Conservation (phyloP, 208 protist genomes). For the Tetramitus jugosus region DNA sequence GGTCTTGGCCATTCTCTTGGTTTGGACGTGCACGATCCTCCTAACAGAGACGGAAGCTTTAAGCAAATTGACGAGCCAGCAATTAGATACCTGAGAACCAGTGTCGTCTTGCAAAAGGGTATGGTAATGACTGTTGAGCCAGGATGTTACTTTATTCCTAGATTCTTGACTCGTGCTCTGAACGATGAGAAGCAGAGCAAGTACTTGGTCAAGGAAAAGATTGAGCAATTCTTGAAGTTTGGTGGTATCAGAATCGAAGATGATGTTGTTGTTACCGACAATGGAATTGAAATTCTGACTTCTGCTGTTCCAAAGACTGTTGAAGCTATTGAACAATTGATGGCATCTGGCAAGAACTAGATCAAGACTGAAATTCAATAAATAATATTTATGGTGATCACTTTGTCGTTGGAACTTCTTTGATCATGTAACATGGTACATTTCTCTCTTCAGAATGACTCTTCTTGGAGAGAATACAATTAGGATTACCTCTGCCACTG, state of each 20-base stretch:
- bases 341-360: too few relatives aligned
- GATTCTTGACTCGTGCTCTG: conserved; percentile 65
- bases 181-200: conserved; percentile 51
- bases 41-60: conserved; percentile 44
- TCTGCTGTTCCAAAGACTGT: conserved; percentile 46
- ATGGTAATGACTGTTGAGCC: conserved; percentile 94
- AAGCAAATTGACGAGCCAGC: conserved; percentile 55
- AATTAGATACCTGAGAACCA: conserved; percentile 72
- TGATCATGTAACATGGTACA: too few relatives aligned
- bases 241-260: conserved; percentile 96
- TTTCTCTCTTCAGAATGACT: too few relatives aligned
- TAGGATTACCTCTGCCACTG: too few relatives aligned
- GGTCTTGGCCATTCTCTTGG: conserved; percentile 84
- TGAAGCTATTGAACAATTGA: conserved; percentile 60
- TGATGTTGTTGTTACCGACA: conserved; percentile 85
- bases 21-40: conserved; percentile 83
- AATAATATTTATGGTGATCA: too few relatives aligned
- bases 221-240: conserved; percentile 68
- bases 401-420: too few relatives aligned
- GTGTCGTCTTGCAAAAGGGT: conserved; percentile 70
- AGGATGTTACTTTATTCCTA: conserved; percentile 76
- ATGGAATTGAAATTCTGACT: conserved; percentile 53
- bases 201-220: conserved; percentile 69
- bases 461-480: too few relatives aligned
- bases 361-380: too few relatives aligned